Base-by-base conservation (phyloP, 371 early-diverging fungal species). In the Modicella reniformis region DNA sequence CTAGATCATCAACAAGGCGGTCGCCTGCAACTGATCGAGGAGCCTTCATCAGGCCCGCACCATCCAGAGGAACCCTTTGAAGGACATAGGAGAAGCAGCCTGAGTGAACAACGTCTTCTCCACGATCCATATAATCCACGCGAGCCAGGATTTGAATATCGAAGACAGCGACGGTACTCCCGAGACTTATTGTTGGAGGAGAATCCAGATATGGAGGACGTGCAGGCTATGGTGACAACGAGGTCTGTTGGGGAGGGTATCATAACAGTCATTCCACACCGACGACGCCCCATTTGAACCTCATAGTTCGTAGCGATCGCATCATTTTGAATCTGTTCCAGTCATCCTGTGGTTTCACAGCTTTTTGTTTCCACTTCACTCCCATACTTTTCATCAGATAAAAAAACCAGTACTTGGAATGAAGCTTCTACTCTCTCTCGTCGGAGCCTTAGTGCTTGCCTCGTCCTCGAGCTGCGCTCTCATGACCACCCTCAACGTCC, bases 181-280 rank as follows among this genome's bases (percentile, higher is more conserved):
- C 60, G 61, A 2, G 65, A 64, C 15, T 34, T 65, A 23, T 17
- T 67, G 37, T 29, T 32, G 19, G 65, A 40, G 37, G 68, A 68
- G n/a, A 67, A 73, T 26, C 44, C 59, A 7, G 67, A 73, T 67
- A 37, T 73, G 15, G 62, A 75, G 3, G 70, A 75, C 26, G 64
- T 67, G 1, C 71, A 75, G 26, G 48, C 51, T 23, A 70, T 71
- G 60, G 72, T 75, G 25, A 75, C 76, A 1, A 75, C 76, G 0
- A 70, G 37, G 34, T 59, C 76, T 19, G 76, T 75, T 2, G 76
- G 76, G 3, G 76, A 75, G 17, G 76, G 76, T 0, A 75, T 75
- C 40, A 67, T 75, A 17, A 65, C 72, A 1, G 37, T 75, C 9
- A 75, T 75, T 33, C 76, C 76, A 34, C 76, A 75, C 26, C 62